These are phyloP conservation scores for Adansonia grandidieri DNA, from an alignment of 441 rosid genomes.

Conservation along the genomic window DNA sequence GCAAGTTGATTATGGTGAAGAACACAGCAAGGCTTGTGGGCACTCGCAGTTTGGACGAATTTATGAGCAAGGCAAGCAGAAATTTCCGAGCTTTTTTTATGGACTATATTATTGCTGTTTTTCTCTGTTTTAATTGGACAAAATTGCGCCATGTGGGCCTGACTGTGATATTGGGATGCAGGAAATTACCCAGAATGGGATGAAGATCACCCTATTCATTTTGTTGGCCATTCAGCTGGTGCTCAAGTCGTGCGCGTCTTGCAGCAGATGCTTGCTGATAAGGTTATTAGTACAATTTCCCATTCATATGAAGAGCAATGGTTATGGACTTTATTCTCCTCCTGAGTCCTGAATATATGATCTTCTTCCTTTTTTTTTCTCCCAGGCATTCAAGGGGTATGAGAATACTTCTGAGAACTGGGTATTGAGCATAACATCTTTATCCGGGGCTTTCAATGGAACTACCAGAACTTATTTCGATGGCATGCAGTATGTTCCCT, in stretches of 20 bases:
- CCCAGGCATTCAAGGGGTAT: conserved; percentile 76
- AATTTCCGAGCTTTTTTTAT: neutral
- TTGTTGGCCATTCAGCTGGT: conserved; percentile 96
- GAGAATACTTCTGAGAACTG: conserved; percentile 84
- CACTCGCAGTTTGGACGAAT: conserved; percentile 81
- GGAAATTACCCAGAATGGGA: conserved; percentile 95
- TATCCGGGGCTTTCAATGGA: conserved; percentile 97
- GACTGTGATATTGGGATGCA: conserved; percentile 34
- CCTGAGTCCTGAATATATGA: conserved; percentile 29
- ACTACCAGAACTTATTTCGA: conserved; percentile 93
- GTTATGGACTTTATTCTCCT: neutral
- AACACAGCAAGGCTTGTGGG: conserved; percentile 84
- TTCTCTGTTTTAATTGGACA: neutral
- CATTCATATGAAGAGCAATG: neutral
- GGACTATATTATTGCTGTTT: neutral
- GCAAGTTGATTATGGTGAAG: conserved; percentile 87
- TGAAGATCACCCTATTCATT: conserved; percentile 89
- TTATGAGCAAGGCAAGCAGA: conserved; percentile 62
- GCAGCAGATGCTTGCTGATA: conserved; percentile 98
- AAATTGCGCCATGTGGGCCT: neutral
- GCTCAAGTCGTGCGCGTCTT: conserved; percentile 90
- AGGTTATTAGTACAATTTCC: conserved; percentile 47
- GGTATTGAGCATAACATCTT: conserved; percentile 86
- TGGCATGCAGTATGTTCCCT: conserved; percentile 82
- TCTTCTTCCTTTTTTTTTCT: conserved; percentile 23